A percentile compares a stretch with the other conserved stretches of the same genome.
Conservation (phyloP, 805 yeast genomes). For the Yarrowia bubula region DNA sequence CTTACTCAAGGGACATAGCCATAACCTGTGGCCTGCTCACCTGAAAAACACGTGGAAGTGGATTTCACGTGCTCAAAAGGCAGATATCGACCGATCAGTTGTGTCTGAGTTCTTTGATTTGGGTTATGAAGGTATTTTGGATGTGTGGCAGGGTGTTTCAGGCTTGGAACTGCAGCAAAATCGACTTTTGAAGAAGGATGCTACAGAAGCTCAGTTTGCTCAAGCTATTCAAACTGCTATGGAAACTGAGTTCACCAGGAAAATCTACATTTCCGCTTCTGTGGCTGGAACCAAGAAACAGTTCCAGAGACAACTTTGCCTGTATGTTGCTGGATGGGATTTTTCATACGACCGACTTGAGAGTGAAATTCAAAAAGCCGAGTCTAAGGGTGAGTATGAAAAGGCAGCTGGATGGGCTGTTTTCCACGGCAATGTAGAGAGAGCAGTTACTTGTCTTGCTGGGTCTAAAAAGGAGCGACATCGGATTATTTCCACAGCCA, state of each 20-base stretch:
- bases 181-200: constrained; percentile 28
- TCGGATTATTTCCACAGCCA: constrained; percentile 84
- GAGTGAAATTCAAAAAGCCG: constrained; percentile 57
- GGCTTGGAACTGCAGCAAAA: constrained; percentile 32
- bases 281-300: constrained; percentile 47
- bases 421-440: constrained; percentile 81
- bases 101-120: constrained; percentile 68
- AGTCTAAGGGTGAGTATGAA: constrained; percentile 60
- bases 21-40: constrained; percentile 28
- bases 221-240: constrained; percentile 27
- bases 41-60: constrained; percentile 87
- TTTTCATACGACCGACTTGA: constrained; percentile 74
- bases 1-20: constrained; percentile 43
- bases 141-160: constrained; percentile 72
- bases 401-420: constrained; percentile 99
- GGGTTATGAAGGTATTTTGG: constrained; percentile 83
- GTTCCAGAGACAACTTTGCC: constrained; percentile 70
- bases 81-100: constrained; percentile 66
- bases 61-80: constrained; percentile 69
- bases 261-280: constrained; percentile 35
- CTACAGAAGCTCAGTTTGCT: not conserved
- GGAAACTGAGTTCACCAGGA: constrained; percentile 42
- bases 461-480: constrained; percentile 69
- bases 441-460: constrained; percentile 76
- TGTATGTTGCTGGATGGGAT: constrained; percentile 89